Evolutionary conservation across 257 asterid genomes (phyloP).

Genomic region (Solanum piurae): DNA sequence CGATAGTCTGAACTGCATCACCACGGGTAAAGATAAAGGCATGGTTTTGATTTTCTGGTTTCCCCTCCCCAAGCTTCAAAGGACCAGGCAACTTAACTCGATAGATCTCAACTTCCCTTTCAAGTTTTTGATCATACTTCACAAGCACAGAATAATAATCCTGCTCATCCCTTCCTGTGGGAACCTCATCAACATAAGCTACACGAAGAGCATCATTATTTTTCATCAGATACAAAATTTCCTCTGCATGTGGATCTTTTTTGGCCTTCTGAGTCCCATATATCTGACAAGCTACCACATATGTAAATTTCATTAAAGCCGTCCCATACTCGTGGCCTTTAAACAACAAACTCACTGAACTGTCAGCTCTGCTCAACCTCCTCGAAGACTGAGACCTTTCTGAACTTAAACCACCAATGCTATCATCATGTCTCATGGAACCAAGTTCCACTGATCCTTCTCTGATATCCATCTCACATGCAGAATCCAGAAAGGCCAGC

Average conservation of each 20-base stretch:
- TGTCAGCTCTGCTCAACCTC: slow-evolving; percentile 70
- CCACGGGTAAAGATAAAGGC: slow-evolving; percentile 94
- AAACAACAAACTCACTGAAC: slow-evolving; percentile 57
- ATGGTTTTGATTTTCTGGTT: slow-evolving; percentile 98
- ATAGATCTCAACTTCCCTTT: slow-evolving; percentile 90
- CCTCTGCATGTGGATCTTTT: slow-evolving; percentile 95
- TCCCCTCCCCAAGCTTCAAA: slow-evolving; percentile 97
- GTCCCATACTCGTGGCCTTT: slow-evolving; percentile 98
- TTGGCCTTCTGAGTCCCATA: slow-evolving; percentile 95
- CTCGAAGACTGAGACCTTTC: slow-evolving; percentile 51
- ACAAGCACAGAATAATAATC: slow-evolving; percentile 89
- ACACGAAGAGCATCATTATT: slow-evolving; percentile 95
- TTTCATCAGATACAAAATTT: slow-evolving; percentile 80
- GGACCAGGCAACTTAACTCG: slow-evolving; percentile 97
- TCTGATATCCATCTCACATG: slow-evolving; percentile 94
- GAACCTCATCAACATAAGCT: slow-evolving; percentile 98
- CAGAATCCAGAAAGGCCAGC: slow-evolving; percentile 97
- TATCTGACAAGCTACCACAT: slow-evolving; percentile 96
- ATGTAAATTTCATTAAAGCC: slow-evolving; percentile 87
- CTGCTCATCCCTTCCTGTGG: slow-evolving; percentile 73
- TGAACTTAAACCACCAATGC: slow-evolving; percentile 30
- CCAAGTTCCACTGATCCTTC: slow-evolving; percentile 74
- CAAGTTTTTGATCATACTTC: slow-evolving; percentile 69
- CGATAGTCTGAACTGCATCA: slow-evolving; percentile 97
- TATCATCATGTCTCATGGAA: slow-evolving; percentile 49